Percentiles rank a stretch among this genome's conserved stretches.
These are phyloP conservation scores for Misopates orontium DNA, from an alignment of 257 asterid genomes.

Conservation along the genomic window DNA sequence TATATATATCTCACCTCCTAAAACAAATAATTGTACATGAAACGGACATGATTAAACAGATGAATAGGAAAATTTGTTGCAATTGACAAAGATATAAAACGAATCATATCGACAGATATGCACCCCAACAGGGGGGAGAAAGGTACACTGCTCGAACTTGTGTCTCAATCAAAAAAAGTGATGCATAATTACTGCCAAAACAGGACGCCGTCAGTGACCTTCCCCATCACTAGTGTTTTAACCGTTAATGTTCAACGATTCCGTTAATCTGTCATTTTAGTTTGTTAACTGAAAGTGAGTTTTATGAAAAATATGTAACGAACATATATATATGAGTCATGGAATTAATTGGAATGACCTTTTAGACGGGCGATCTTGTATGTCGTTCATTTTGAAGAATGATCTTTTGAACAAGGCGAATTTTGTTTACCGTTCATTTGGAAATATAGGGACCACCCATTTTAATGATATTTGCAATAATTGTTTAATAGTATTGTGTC, in stretches of 20 bases:
- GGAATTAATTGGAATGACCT: not conserved
- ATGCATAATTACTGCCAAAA: constrained; percentile 24
- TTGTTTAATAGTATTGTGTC: not conserved
- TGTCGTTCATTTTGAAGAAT: too few relatives aligned
- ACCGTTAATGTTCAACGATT: constrained; percentile 20
- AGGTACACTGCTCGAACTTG: constrained; percentile 37
- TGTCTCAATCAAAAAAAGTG: constrained; percentile 44
- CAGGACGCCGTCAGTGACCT: not conserved
- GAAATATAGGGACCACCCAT: not conserved
- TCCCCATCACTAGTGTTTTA: constrained; percentile 21
- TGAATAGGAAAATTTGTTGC: constrained; percentile 21
- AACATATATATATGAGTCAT: not conserved
- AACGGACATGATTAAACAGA: constrained; percentile 23
- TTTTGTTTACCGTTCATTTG: not conserved
- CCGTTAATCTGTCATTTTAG: constrained; percentile 24
- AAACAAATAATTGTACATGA: not conserved
- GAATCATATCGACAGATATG: constrained; percentile 36
- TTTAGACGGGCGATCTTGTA: too few relatives aligned
- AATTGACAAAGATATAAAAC: constrained; percentile 27
- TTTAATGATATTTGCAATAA: not conserved
- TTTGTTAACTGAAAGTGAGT: constrained; percentile 12
- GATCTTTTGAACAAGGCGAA: too few relatives aligned
- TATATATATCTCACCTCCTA: too few relatives aligned
- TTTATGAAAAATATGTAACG: not conserved
- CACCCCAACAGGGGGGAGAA: constrained; percentile 43